phyloP scores from a whole-genome alignment of 129 eudicot species.

The Calendula officinalis region DNA sequence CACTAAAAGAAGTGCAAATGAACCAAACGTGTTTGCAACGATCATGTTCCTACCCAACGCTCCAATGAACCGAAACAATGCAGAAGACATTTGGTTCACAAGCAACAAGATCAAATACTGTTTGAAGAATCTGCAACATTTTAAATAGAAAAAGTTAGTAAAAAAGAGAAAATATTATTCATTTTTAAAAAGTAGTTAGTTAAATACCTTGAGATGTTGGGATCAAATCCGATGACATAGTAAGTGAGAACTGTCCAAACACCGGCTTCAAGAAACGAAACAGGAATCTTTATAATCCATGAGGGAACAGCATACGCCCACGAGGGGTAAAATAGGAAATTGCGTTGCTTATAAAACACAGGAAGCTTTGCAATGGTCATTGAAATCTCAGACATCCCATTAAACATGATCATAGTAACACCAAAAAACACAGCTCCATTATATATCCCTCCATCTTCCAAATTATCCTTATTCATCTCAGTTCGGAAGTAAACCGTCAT shows the following conservation, averaged over 20 bases:
- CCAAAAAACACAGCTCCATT: slow-evolving; percentile 54
- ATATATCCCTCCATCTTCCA: slow-evolving; percentile 50
- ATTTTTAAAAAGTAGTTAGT: neutral
- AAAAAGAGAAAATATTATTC: neutral
- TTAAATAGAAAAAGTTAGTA: neutral
- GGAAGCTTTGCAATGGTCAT: slow-evolving; percentile 83
- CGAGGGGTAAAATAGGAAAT: slow-evolving; percentile 68
- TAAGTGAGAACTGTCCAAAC: slow-evolving; percentile 63
- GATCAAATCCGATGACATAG: slow-evolving; percentile 78
- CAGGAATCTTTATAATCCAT: slow-evolving; percentile 69
- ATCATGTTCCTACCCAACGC: slow-evolving; percentile 45
- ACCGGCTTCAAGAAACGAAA: slow-evolving; percentile 49
- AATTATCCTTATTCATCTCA: slow-evolving; percentile 40
- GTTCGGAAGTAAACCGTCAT: slow-evolving; percentile 73
- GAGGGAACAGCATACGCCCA: slow-evolving; percentile 77
- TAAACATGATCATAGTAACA: slow-evolving; percentile 44
- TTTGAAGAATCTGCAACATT: slow-evolving; percentile 56
- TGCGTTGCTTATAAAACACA: slow-evolving; percentile 73
- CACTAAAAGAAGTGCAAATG: slow-evolving; percentile 34
- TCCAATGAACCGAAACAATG: slow-evolving; percentile 55
- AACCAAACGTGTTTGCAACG: no score
- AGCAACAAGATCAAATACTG: slow-evolving; percentile 47
- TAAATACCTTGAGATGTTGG: slow-evolving; percentile 60
- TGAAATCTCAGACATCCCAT: slow-evolving; percentile 68
- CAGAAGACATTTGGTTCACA: slow-evolving; percentile 59